Percentiles rank a stretch among this genome's conserved stretches.
Evolutionary conservation across 495 filamentous ascomycete genomes (phyloP).

Genomic region (Chaetomium tenue): DNA sequence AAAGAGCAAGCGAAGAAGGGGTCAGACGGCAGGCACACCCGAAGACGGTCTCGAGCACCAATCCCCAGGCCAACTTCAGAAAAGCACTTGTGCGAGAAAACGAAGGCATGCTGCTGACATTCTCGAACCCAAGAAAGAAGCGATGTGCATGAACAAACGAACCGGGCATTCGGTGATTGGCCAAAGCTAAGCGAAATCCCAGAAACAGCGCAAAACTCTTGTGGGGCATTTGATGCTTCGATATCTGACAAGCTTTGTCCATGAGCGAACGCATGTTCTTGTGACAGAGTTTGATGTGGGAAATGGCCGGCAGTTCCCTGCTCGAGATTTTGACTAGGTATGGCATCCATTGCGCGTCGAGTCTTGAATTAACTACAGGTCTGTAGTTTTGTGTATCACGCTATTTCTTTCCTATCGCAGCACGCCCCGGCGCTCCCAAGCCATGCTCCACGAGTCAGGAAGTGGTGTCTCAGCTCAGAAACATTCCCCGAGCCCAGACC

Average conservation of each 20-base stretch:
- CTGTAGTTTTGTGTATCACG: neutral
- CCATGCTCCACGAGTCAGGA: neutral
- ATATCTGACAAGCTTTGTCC: neutral
- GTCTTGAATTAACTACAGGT: too few relatives aligned
- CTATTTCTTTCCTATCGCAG: neutral
- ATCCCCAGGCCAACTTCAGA: too few relatives aligned
- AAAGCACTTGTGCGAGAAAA: too few relatives aligned
- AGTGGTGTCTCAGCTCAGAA: neutral
- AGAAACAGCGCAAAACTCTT: constrained; percentile 2
- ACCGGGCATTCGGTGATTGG: constrained; percentile 49
- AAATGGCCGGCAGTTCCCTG: neutral
- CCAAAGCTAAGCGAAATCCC: constrained; percentile 44
- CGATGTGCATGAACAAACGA: constrained; percentile 44
- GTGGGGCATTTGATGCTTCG: constrained; percentile 8
- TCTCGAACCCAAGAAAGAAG: constrained; percentile 16
- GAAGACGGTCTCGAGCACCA: too few relatives aligned
- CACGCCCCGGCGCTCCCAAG: neutral
- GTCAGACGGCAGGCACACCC: neutral
- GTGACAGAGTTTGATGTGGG: neutral
- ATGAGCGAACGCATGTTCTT: neutral
- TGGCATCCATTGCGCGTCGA: too few relatives aligned
- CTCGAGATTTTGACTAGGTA: too few relatives aligned
- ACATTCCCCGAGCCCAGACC: constrained; percentile 2
- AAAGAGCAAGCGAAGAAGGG: constrained; percentile 16
- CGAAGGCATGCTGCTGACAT: neutral